Base-by-base conservation (phyloP, 768 basidiomycete species). In the Boletus sp. region DNA sequence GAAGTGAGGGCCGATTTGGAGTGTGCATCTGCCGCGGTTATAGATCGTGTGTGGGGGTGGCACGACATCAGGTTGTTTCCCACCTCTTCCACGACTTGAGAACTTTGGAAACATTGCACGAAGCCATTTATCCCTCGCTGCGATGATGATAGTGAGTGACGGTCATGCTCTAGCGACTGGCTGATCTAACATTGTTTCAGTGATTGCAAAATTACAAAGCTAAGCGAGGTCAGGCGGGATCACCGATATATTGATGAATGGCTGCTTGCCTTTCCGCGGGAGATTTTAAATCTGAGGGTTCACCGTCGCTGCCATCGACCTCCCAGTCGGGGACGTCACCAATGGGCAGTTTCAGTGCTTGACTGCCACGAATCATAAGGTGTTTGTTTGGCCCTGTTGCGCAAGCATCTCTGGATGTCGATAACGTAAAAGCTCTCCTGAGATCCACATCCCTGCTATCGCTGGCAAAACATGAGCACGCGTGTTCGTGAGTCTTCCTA, bases 91-190 rank as follows among this genome's bases (percentile, higher is more conserved):
- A 61, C 83, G 87, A 53, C 80, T 80, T 20, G 87, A 87, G 67
- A 90, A 92, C 64, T 83, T 87, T 28, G 85, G 83, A 59, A 92
- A 90, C 15, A 78, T 81, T 14, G 73, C 68, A 24, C 79, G 76
- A 15, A 92, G 72, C 87, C 88, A 90, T 69, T 79, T 81, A 28
- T 89, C 83, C 40, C 90, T 81, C 30, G 90, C 89, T 90, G 62
- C 44, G 61, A 50, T 53, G 50, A 54, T 49, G 49, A 47, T 37
- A 29, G 61, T 59, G 58, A 62, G 54, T 59, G 58, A 59, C 39
- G 24, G 57, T 56, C 36, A 56, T 56, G 57, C 20, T 47, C 39
- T 54, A 51, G 55, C 50, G 59, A 55, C 20, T 57, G 50, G 36
- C 20, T 62, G 54, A 30, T 52, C 49, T 60, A 54, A 86, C 89